A percentile compares a stretch with the other conserved stretches of the same genome.
Evolutionary conservation across 2,329 filamentous ascomycete genomes (phyloP).

Genomic region (Pezizomycotina sp.): DNA sequence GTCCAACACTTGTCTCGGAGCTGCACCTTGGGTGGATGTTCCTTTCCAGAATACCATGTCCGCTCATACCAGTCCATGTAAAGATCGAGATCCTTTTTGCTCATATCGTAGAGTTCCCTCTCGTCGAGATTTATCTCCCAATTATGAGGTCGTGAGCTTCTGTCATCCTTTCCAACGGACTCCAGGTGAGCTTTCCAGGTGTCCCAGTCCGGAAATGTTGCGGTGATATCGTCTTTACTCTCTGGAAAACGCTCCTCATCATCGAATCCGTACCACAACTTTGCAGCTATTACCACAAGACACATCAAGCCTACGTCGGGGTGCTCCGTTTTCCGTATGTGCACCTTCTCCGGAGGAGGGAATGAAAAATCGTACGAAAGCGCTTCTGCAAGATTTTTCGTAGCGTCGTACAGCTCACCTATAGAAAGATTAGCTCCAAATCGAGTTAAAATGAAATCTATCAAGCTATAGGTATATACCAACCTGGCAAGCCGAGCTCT

Average conservation of each 20-base stretch:
- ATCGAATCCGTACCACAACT: slow-evolving; percentile 64
- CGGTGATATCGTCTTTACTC: slow-evolving; percentile 39
- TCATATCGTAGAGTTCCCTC: slow-evolving; percentile 46
- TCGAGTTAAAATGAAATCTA: slow-evolving; percentile 3
- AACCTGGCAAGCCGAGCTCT: slow-evolving; percentile 58
- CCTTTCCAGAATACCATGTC: slow-evolving; percentile 27
- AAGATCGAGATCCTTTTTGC: slow-evolving; percentile 46
- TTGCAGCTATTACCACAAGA: slow-evolving; percentile 57
- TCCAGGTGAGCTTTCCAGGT: slow-evolving; percentile 40
- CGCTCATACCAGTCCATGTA: slow-evolving; percentile 67
- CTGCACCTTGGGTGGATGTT: slow-evolving; percentile 26
- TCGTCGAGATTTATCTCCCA: slow-evolving; percentile 42
- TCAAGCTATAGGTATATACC: slow-evolving; percentile 22
- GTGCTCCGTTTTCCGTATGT: slow-evolving; percentile 39
- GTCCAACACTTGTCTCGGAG: slow-evolving; percentile 8
- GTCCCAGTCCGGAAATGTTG: slow-evolving; percentile 53
- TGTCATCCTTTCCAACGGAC: slow-evolving; percentile 17
- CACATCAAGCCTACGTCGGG: slow-evolving; percentile 62
- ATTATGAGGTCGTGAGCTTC: slow-evolving; percentile 20
- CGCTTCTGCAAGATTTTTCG: slow-evolving; percentile 40
- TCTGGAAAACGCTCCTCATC: slow-evolving; percentile 36
- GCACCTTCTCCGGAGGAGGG: slow-evolving; percentile 21
- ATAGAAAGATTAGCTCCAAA: slow-evolving; percentile 26
- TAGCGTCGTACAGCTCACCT: slow-evolving; percentile 49
- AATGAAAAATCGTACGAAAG: no score